Evolutionary conservation across 805 yeast species (phyloP), one percentile per base, ranked within the genome.

Genomic region (Starmerella scarabaei): DNA sequence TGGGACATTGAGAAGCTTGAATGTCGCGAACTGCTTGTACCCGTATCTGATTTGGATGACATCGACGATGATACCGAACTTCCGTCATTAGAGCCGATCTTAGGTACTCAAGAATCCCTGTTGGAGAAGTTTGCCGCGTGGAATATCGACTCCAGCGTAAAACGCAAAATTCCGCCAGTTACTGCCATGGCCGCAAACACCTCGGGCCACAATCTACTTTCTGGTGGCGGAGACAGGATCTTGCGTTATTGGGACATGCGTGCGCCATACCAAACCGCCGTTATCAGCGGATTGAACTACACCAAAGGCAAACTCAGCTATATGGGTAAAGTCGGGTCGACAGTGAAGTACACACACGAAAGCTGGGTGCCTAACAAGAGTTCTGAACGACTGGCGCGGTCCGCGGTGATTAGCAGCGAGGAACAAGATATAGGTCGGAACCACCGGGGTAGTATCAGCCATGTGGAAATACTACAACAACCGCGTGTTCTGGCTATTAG

Each of bases 1-100:
- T 81, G 94, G 91, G 88, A 82, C 52, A 65, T 81, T 11, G 75
- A 82, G 7, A 66, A 68, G 19, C 62, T 72, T 16, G 73, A 70
- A 35, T 80, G 93, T 51, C 62, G 67, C 20, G 67, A 64, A 41
- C 62, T 67, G 0, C 37, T 48, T 9, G 45, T 49, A 11, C 52
- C 52, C 1, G 38, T 27, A 15, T 29, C 43, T 3, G 42, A 36
- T 27, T 29, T 31, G n/a, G 44, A 43, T 1, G 43, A 35, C 8
- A 36, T 34, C 15, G 43, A 36, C 18, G n/a, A 23, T 8, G 44
- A 40, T 8, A 42, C 37, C 16, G 37, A 41, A 17, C 45, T 51
- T 18, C 53, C 55, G 18, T 44, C 53, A 1, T 32, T 49, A n/a
- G 33, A 37, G 9, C 49, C 58, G 3, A 53, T 53, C 5, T 45